These are phyloP conservation scores for Paramecium octaurelia DNA, from an alignment of 73 alveolate genomes.

Conservation along the genomic window DNA sequence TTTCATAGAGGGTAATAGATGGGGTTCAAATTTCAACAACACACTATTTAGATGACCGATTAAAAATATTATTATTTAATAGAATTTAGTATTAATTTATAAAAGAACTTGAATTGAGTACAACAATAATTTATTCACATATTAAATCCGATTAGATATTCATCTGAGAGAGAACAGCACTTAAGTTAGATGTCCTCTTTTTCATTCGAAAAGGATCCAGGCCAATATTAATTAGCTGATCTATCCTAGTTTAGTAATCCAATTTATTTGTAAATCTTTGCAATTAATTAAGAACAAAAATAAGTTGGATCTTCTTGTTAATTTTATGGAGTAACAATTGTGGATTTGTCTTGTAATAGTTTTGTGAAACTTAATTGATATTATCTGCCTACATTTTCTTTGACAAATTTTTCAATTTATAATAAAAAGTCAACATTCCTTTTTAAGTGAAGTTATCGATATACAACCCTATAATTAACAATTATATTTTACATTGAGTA, in stretches of 20 bases:
- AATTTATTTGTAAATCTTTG: background rate
- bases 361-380: constrained; percentile 5
- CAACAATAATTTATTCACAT: constrained; percentile 19
- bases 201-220: constrained; percentile 45
- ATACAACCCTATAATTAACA: background rate
- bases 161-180: background rate
- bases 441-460: background rate
- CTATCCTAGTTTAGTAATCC: background rate
- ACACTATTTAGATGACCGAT: too few relatives aligned
- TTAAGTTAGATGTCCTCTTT: background rate
- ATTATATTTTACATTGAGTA: background rate
- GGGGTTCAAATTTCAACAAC: too few relatives aligned
- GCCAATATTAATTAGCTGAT: constrained; percentile 27
- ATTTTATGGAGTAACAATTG: background rate
- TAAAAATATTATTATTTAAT: background rate
- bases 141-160: constrained; percentile 29
- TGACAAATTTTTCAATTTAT: constrained; percentile 9
- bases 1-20: too few relatives aligned
- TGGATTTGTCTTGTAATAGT: background rate
- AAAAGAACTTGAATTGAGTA: background rate
- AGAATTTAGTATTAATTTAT: background rate
- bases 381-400: background rate
- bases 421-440: background rate
- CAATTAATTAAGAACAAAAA: constrained; percentile 29
- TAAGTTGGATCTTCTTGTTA: background rate